A percentile compares a stretch with the other conserved stretches of the same genome.
Evolutionary conservation across 208 protist genomes (phyloP).

Genomic region (Dictyostelium gargantuum): DNA sequence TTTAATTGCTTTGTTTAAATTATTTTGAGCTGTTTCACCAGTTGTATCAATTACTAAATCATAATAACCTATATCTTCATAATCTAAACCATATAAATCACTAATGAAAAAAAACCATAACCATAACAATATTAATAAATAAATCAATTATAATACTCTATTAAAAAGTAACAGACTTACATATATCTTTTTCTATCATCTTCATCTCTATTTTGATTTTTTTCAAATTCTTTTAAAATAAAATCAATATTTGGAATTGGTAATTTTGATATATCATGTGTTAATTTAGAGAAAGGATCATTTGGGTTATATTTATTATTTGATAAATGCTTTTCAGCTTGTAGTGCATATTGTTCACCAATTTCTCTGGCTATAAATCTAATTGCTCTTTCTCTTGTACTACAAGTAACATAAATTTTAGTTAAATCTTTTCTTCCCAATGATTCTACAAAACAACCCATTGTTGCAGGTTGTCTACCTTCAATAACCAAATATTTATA

Average conservation of each 20-base stretch:
- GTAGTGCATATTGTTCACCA: not conserved
- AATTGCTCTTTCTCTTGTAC: not conserved
- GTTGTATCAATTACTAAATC: constrained; percentile 41
- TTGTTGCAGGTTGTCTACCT: constrained; percentile 33
- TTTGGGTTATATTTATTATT: not conserved
- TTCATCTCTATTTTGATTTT: constrained; percentile 59
- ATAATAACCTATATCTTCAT: constrained; percentile 22
- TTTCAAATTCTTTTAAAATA: not conserved
- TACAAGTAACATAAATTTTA: constrained; percentile 29
- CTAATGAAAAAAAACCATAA: too few relatives aligned
- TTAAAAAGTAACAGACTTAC: constrained; percentile 40
- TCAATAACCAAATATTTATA: constrained; percentile 40
- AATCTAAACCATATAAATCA: constrained; percentile 41
- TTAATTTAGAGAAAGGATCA: not conserved
- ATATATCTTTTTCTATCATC: constrained; percentile 65
- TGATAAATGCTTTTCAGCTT: not conserved
- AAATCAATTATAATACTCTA: not conserved
- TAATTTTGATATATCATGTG: constrained; percentile 22
- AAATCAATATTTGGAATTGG: not conserved
- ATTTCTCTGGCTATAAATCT: constrained; percentile 35
- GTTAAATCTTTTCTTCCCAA: not conserved
- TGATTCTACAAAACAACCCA: not conserved
- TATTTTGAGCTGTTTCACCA: not conserved
- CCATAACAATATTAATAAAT: too few relatives aligned
- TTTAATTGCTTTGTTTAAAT: constrained; percentile 18